Conservation (phyloP, 331 rosid genomes). For the Quercus tomentella region DNA sequence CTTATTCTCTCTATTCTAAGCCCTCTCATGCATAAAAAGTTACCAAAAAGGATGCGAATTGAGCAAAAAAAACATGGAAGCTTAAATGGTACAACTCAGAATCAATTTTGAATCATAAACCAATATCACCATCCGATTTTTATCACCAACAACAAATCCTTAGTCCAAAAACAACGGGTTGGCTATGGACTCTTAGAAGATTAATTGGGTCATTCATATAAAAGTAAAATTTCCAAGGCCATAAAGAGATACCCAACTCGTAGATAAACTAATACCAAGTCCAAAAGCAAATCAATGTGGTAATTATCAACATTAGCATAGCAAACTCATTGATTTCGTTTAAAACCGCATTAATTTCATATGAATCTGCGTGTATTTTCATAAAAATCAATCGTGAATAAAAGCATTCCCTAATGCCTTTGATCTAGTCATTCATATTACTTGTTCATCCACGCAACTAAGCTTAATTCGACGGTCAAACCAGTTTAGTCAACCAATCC, state of each 20-base stretch:
- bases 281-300: too few species aligned
- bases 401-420: too few species aligned
- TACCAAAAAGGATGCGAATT: background rate
- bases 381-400: background rate
- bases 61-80: background rate
- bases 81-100: background rate
- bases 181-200: too few species aligned
- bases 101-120: background rate
- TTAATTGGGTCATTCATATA: too few species aligned
- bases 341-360: background rate
- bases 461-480: background rate
- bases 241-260: too few species aligned
- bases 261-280: too few species aligned
- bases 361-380: background rate
- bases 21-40: background rate
- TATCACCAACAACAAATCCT: too few species aligned
- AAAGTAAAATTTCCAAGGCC: too few species aligned
- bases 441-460: background rate
- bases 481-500: background rate
- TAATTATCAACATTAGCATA: background rate
- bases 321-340: background rate
- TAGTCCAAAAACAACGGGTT: too few species aligned
- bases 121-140: background rate
- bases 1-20: background rate
- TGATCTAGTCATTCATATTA: background rate